These are phyloP conservation scores for Trichoderma koningiopsis DNA, from an alignment of 2,329 filamentous ascomycete genomes.

Conservation along the genomic window DNA sequence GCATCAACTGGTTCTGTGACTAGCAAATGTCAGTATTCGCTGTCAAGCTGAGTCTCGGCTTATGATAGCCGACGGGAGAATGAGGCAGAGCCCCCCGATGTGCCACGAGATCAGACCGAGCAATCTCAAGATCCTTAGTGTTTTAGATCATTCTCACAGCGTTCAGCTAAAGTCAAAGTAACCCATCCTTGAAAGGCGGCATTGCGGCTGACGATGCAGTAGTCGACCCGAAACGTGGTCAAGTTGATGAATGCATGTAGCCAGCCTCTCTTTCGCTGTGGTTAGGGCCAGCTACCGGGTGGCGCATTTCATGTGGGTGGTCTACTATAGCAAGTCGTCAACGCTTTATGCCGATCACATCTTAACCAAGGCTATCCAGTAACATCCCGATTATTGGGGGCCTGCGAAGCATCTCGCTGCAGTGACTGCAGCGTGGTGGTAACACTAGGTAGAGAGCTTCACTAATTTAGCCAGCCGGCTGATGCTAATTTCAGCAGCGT, in stretches of 20 bases:
- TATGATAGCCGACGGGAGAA: conserved; percentile 20
- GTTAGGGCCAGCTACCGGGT: no score
- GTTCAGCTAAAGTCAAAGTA: conserved; percentile 15
- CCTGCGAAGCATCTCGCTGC: no score
- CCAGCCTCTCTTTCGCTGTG: not conserved
- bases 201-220: not conserved
- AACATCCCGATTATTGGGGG: no score
- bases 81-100: not conserved
- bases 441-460: not conserved
- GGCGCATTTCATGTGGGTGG: no score
- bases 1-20: not conserved
- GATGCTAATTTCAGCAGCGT: not conserved
- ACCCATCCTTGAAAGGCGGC: not conserved
- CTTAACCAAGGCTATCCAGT: no score
- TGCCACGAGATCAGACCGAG: conserved; percentile 1
- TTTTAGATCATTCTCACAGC: not conserved
- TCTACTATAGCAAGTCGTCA: no score
- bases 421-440: not conserved
- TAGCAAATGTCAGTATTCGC: not conserved
- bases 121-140: conserved; percentile 1
- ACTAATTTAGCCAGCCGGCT: conserved; percentile 4
- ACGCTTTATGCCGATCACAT: no score
- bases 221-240: not conserved
- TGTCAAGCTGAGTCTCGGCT: not conserved
- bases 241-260: not conserved